Evolutionary conservation across 495 filamentous ascomycete species (phyloP), one percentile per base, ranked within the genome.

Genomic region (Lentithecium fluviatile): DNA sequence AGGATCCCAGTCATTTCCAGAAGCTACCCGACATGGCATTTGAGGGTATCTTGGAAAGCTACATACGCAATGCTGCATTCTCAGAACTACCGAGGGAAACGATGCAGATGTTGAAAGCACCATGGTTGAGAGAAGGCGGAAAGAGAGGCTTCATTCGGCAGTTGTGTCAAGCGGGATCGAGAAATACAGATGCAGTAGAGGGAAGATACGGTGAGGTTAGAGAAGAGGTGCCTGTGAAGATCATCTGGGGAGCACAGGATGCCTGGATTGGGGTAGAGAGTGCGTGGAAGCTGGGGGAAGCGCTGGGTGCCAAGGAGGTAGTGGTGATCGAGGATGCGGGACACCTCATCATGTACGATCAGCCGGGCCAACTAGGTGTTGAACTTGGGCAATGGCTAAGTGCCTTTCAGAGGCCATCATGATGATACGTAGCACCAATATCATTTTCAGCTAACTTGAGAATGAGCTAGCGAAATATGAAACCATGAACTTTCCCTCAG

Each of bases 131-230:
- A 26, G 49, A 52, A 25, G 49, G 29, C 15, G 49, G 49, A n/a
- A 52, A 52, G 29, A 13, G 2, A 19, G 49, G 49, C 2, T 52
- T 52, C 17, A 25, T 52, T 15, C 32, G 49, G 49, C 49, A 52
- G 49, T 25, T 52, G 12, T 52, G 49, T 52, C 49, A 52, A n/a
- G 49, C 49, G 2, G 32, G 32, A 15, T 52, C 23, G 29, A 52
- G 49, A 26, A 52, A 52, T 37, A 52, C 49, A 10, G 49, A 52
- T 52, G 49, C 24, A 7, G 49, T 52, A 2, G 49, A 52, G n/a
- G 24, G 49, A 4, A 32, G 49, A 37, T 52, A 52, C 17, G 6
- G 23, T 21, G 49, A 25, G 12, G 29, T 52, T 17, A 24, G 49
- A 19, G n/a, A 52, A 23, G 21, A 37, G 11, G 2, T 52, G 25